Base-by-base conservation (phyloP, 495 filamentous ascomycete genomes). In the Podospora didyma region DNA sequence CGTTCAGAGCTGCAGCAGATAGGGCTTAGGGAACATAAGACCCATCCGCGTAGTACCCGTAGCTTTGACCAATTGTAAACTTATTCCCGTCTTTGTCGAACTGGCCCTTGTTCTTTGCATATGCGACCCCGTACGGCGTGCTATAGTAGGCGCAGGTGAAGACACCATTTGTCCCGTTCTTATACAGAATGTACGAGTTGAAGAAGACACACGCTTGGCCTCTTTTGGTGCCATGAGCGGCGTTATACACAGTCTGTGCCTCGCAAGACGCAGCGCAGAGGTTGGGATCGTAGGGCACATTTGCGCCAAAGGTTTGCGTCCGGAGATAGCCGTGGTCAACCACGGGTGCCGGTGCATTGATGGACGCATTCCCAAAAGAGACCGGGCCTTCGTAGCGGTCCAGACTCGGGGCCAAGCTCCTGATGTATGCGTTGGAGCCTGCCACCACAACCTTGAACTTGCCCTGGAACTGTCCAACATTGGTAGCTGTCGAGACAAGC, bases 181-280 rank as follows among this genome's bases (percentile, higher is more conserved):
- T 77, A 49, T 64, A 63, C 3, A 75, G 51, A n/a, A 79, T 56
- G 47, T 75, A 81, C 11, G 70, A 64, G 49, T 78, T 74, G 67
- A 78, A 79, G 73, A 80, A 80, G 50, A 69, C 69, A 55, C 73
- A 77, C 17, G 69, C 66, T 21, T 51, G 56, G n/a, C 66, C 70
- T 10, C 57, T 59, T 19, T 54, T 31, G 21, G 62, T 60, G 24
- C 69, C 60, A 46, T 73, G 58, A 28, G 59, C 48, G 16, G 62
- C 53, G 39, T 72, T 66, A 54, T 78, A 73, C n/a, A 63, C 63
- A 12, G 65, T 75, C 62, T 73, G 69, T n/a, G 72, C 67, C 17
- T 63, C 54, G 56, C 77, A 79, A 9, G 73, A 70, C 0, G 69
- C 65, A 3, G 71, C 72, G 61, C 76, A 79, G 14, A 70, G 59